phyloP scores from a whole-genome alignment of 1,284 basidiomycete species.

The Pseudozyma pruni region DNA sequence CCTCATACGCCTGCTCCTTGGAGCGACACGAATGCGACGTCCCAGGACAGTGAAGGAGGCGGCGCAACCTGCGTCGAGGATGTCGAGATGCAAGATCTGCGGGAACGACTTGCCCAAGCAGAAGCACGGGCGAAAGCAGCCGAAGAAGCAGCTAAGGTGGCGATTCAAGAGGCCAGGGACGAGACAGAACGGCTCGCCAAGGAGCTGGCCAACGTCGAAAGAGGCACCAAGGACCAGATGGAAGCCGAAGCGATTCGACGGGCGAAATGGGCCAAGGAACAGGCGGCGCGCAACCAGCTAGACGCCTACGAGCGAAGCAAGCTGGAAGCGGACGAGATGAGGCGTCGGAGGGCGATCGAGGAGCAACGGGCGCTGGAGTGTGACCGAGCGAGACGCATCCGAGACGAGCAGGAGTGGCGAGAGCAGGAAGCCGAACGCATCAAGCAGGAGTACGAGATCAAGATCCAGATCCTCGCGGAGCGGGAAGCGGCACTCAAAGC shows the following conservation, averaged over 20 bases:
- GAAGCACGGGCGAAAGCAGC: slow-evolving; percentile 22
- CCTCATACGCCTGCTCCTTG: background rate
- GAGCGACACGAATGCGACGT: background rate
- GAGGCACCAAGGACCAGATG: slow-evolving; percentile 8
- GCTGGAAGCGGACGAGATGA: slow-evolving; percentile 27
- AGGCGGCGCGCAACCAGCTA: slow-evolving; percentile 25
- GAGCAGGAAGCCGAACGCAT: slow-evolving; percentile 20
- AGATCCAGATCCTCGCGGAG: slow-evolving; percentile 8
- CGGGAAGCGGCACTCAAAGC: slow-evolving; percentile 21
- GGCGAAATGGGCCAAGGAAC: slow-evolving; percentile 29
- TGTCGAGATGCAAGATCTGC: slow-evolving; percentile 17
- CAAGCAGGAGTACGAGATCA: slow-evolving; percentile 28
- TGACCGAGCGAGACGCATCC: slow-evolving; percentile 9
- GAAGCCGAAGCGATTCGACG: slow-evolving; percentile 26
- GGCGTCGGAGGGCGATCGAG: slow-evolving; percentile 18
- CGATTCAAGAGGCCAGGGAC: slow-evolving; percentile 11
- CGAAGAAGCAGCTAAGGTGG: slow-evolving; percentile 13
- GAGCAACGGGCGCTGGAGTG: slow-evolving; percentile 13
- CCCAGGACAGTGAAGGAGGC: background rate
- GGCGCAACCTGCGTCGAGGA: background rate
- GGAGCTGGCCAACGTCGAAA: slow-evolving; percentile 19
- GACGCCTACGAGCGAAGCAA: slow-evolving; percentile 34
- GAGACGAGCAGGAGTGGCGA: slow-evolving; percentile 20
- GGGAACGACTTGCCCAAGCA: slow-evolving; percentile 16
- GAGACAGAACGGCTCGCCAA: slow-evolving; percentile 14